phyloP scores from a whole-genome alignment of 1,139 yeast genomes.

The Scheffersomyces titani region DNA sequence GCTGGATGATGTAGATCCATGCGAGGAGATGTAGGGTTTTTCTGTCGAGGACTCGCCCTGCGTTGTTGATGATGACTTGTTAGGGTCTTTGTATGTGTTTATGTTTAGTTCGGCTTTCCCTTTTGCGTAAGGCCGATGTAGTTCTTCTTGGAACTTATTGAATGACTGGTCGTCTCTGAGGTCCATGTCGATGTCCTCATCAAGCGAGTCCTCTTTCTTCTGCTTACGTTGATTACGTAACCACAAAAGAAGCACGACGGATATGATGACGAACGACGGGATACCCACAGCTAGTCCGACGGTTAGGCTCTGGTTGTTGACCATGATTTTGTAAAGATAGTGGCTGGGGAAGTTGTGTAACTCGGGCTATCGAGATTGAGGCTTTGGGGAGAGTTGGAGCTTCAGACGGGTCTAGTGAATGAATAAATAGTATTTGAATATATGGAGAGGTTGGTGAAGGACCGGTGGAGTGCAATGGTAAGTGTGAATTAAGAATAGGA shows the following conservation, averaged over 20 bases:
- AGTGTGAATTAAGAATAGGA: neutral
- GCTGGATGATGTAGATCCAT: conserved; percentile 12
- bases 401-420: neutral
- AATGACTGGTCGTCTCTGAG: conserved; percentile 41
- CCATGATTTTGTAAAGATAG: conserved; percentile 3
- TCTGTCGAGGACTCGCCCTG: conserved; percentile 7
- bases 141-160: conserved; percentile 39
- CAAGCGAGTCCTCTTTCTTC: conserved; percentile 31
- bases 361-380: neutral
- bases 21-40: conserved; percentile 9
- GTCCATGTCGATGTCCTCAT: conserved; percentile 37
- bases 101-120: conserved; percentile 2
- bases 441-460: neutral
- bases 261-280: conserved; percentile 34
- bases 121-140: conserved; percentile 25
- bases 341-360: neutral
- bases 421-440: neutral
- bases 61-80: conserved; percentile 10
- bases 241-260: conserved; percentile 24
- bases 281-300: conserved; percentile 49
- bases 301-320: conserved; percentile 19
- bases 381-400: neutral
- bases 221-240: conserved; percentile 34
- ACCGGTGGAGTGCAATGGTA: neutral
- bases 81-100: conserved; percentile 7